Evolutionary conservation across 805 yeast genomes (phyloP), one percentile per base, ranked within the genome.

Genomic region (Metschnikowia borealis): DNA sequence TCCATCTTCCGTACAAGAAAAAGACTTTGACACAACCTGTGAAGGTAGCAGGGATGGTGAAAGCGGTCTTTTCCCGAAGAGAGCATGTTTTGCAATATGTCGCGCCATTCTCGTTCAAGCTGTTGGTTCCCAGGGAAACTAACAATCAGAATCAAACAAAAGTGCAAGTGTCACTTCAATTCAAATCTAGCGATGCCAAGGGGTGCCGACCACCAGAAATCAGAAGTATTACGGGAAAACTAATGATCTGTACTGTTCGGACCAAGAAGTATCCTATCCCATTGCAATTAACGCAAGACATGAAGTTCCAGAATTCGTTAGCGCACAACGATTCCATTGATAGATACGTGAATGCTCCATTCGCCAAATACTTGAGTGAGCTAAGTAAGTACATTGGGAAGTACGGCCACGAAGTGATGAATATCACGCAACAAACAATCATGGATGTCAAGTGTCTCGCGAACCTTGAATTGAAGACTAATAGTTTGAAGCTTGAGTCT

Each of bases 251-350:
- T 43, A 56, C 60, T 3, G 52, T 66, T 15, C 57, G 63, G 39
- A 67, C 76, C 1, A 60, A 63, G 13, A 62, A 64, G 44, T 54
- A 57, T 23, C 68, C 73, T 2, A 68, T 52, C 21, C 61, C 61
- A 13, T 44, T 58, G 26, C 59, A 53, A 41, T 44, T 58, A 20
- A 43, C 55, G 10, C 52, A 52, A 40, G 54, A 54, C 10, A 46
- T 61, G 54, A 44, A 49, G 40, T 54, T 58, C 38, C 53, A 47
- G 21, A 57, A 51, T 49, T 31, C 49, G 3, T 17, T 49, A 3
- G 51, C 55, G 5, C 37, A 53, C 34, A 50, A 50, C 31, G 69
- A 64, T 39, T 51, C 51, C 32, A 45, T 65, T 6, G 67, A 62
- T 35, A 52, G 54, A 26, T 50, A 58, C 37, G 55, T 65, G 8